These are phyloP conservation scores for Graphilbum fragrans DNA, from an alignment of 2,329 filamentous ascomycete species.

Conservation along the genomic window DNA sequence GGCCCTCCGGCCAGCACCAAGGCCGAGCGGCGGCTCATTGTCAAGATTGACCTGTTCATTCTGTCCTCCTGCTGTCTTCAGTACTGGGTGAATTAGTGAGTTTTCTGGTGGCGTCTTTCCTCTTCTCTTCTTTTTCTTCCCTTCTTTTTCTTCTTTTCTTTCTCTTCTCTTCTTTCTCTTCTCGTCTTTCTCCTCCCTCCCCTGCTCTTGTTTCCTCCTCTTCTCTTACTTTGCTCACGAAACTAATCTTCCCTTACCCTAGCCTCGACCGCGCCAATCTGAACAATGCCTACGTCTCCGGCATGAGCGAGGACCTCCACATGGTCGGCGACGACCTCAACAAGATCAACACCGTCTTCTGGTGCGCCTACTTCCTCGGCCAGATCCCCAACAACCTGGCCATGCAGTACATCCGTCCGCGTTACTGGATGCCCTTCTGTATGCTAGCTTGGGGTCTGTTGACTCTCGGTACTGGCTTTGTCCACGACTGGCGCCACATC, in stretches of 20 bases:
- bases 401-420: conserved; percentile 49
- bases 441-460: conserved; percentile 52
- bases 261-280: conserved; percentile 38
- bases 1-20: too few relatives aligned
- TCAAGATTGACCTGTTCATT: too few relatives aligned
- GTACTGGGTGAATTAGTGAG: too few relatives aligned
- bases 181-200: not conserved
- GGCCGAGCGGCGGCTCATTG: too few relatives aligned
- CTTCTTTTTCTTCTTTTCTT: not conserved
- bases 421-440: conserved; percentile 52
- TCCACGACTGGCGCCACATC: conserved; percentile 37
- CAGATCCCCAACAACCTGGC: conserved; percentile 51
- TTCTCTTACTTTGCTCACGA: not conserved
- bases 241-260: not conserved
- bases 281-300: conserved; percentile 41
- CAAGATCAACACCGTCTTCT: conserved; percentile 38
- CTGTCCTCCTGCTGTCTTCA: too few relatives aligned
- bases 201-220: not conserved
- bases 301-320: conserved; percentile 37
- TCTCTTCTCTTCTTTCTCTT: not conserved
- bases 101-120: too few relatives aligned
- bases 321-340: conserved; percentile 38
- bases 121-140: not conserved
- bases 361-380: conserved; percentile 31
- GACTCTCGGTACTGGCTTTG: conserved; percentile 48